Evolutionary conservation across 2,329 filamentous ascomycete genomes (phyloP).

Genomic region (Ceratocystis lukuohia): DNA sequence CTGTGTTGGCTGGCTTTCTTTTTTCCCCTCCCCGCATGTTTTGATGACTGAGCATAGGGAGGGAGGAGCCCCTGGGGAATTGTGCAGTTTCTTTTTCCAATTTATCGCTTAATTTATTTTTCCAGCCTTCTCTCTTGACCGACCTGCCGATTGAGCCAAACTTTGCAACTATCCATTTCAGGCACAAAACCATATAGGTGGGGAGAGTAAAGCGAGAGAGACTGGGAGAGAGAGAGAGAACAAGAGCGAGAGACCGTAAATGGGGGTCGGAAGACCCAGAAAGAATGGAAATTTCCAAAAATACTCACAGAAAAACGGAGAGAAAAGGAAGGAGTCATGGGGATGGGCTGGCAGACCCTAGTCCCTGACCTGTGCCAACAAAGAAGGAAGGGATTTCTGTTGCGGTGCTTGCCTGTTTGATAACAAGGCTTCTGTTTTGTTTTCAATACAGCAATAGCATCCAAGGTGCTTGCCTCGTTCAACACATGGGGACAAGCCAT

Average conservation of each 20-base stretch:
- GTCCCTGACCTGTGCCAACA: slow-evolving; percentile 1
- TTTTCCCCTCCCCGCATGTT: not conserved
- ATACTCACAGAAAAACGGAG: not conserved
- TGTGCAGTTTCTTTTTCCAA: not conserved
- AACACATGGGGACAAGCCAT: too few species aligned
- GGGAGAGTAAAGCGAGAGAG: not conserved
- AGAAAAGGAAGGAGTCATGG: not conserved
- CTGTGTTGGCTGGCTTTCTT: not conserved
- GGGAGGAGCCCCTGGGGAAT: not conserved
- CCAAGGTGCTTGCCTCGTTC: not conserved
- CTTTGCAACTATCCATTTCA: not conserved
- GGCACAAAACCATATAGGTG: not conserved
- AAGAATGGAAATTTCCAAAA: not conserved
- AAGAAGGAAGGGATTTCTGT: not conserved
- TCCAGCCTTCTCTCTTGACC: not conserved
- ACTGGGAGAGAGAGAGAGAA: not conserved
- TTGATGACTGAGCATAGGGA: not conserved
- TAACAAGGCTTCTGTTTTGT: not conserved
- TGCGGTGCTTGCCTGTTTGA: not conserved
- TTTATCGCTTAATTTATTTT: not conserved
- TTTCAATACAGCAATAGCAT: not conserved
- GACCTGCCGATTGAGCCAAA: not conserved
- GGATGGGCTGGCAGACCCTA: not conserved
- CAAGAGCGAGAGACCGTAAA: not conserved
- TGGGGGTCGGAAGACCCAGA: not conserved